These are phyloP conservation scores for Ananas comosus DNA, from an alignment of 176 grass and related monocot genomes.

Conservation along the genomic window DNA sequence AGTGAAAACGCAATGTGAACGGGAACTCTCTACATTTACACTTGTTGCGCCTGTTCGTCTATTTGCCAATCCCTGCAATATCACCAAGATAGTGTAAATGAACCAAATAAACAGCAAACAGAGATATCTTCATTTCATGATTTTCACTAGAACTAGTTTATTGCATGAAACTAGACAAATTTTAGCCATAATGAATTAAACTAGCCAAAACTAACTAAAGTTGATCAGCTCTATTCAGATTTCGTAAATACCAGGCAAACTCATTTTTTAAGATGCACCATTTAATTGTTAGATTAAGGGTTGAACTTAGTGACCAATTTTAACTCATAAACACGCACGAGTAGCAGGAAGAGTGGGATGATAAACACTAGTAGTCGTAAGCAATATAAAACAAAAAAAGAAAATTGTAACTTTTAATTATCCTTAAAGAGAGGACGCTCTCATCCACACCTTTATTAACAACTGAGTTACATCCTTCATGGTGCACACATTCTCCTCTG, in stretches of 20 bases:
- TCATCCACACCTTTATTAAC: constrained; percentile 53
- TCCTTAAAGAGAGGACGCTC: not conserved
- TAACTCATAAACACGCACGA: too few relatives aligned
- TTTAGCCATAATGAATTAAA: not conserved
- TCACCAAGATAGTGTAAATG: constrained; percentile 4
- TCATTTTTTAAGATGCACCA: too few relatives aligned
- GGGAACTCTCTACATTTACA: constrained; percentile 83
- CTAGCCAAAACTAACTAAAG: not conserved
- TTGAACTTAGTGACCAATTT: too few relatives aligned
- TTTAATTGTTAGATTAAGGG: too few relatives aligned
- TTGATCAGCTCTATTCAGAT: not conserved
- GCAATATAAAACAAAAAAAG: constrained; percentile 2
- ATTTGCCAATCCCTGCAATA: constrained; percentile 72
- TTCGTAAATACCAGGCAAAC: not conserved
- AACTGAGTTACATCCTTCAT: constrained; percentile 88
- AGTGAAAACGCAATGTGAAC: constrained; percentile 96
- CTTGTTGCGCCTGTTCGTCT: constrained; percentile 77
- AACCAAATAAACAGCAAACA: not conserved
- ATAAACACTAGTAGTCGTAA: not conserved
- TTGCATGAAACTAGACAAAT: not conserved
- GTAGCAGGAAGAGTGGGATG: too few relatives aligned
- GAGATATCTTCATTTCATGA: not conserved
- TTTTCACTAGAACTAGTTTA: not conserved
- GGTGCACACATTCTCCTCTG: constrained; percentile 58
- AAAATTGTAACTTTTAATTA: constrained; percentile 4